Base-by-base conservation (phyloP, 2,329 filamentous ascomycete species). In the Ophiocordyceps camponoti-floridani region DNA sequence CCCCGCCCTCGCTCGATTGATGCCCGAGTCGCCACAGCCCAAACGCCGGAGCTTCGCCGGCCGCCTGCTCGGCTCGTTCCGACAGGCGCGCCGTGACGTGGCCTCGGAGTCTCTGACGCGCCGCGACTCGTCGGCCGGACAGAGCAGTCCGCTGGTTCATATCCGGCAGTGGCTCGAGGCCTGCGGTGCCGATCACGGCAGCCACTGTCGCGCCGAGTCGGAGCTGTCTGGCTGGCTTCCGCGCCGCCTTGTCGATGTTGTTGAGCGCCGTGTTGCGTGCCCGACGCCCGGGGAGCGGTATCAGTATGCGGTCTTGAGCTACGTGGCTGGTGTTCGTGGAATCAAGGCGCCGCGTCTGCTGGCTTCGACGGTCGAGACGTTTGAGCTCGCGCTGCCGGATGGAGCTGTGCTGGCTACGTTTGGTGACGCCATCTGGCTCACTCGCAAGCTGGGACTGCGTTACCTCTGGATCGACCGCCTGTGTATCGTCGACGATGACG, bases 391-490 rank as follows among this genome's bases (percentile, higher is more conserved):
- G 4, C 48, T 68, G 14, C 58, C 60, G 4, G 63, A 66, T 14
- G 50, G 53, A 9, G 60, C 63, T 14, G 52, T 68, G 14, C 64
- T 62, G 33, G 57, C 61, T 44, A 65, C 64, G 4, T 62, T 67
- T 45, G 45, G 60, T n/a, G 65, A 67, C 47, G 64, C 64, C 47
- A 64, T 68, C 48, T 65, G 63, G 60, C 51, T 68, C 18, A 56
- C 63, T 23, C 62, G 58, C 48, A 67, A 66, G 52, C 54, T 69
- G 11, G 62, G 62, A 1, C 56, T 67, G 19, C 60, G 61, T 2
- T 60, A 65, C 46, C 54, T 70, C 18, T 70, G 67, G 68, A 61
- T 70, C 31, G 67, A 70, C 48, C 57, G 60, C 31, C 55, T 67
- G 42, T 68, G 65, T 44, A 65, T 68, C 45, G 57, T 65, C 5